These are phyloP conservation scores for Fusarium zealandicum DNA, from an alignment of 2,329 filamentous ascomycete species.

Conservation along the genomic window DNA sequence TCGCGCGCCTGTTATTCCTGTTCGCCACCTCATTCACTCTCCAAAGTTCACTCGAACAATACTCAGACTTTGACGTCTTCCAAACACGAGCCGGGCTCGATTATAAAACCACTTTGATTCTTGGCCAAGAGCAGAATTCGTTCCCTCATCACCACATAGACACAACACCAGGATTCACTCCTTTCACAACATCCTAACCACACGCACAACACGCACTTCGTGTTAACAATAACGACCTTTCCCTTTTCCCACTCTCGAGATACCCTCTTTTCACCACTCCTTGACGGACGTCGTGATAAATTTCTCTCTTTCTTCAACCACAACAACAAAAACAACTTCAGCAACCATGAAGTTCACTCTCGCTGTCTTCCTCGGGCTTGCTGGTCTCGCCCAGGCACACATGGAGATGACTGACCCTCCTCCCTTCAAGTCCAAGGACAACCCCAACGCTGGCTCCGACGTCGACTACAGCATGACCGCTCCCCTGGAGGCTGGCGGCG, in stretches of 20 bases:
- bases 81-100: slow-evolving; percentile 17
- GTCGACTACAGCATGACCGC: slow-evolving; percentile 77
- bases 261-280: slow-evolving; percentile 20
- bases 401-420: slow-evolving; percentile 63
- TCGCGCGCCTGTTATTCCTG: not conserved
- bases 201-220: slow-evolving; percentile 6
- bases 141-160: slow-evolving; percentile 9
- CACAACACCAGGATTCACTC: slow-evolving; percentile 13
- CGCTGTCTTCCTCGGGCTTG: slow-evolving; percentile 51
- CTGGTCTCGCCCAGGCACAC: slow-evolving; percentile 58
- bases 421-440: slow-evolving; percentile 61
- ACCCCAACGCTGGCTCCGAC: slow-evolving; percentile 54
- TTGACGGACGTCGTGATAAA: slow-evolving; percentile 21
- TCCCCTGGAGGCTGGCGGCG: slow-evolving; percentile 66
- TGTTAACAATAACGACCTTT: slow-evolving; percentile 5
- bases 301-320: slow-evolving; percentile 1
- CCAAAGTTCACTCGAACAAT: slow-evolving; percentile 29
- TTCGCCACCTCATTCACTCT: slow-evolving; percentile 23
- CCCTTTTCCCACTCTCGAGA: slow-evolving; percentile 7
- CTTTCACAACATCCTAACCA: slow-evolving; percentile 13
- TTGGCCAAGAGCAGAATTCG: slow-evolving; percentile 13
- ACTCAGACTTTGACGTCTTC: slow-evolving; percentile 7
- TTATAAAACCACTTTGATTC: slow-evolving; percentile 27
- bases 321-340: slow-evolving; percentile 20
- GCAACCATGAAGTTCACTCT: slow-evolving; percentile 52